Evolutionary conservation across 139 green algal species (phyloP), one percentile per base, ranked within the genome.

Genomic region (Dunaliella primolecta): DNA sequence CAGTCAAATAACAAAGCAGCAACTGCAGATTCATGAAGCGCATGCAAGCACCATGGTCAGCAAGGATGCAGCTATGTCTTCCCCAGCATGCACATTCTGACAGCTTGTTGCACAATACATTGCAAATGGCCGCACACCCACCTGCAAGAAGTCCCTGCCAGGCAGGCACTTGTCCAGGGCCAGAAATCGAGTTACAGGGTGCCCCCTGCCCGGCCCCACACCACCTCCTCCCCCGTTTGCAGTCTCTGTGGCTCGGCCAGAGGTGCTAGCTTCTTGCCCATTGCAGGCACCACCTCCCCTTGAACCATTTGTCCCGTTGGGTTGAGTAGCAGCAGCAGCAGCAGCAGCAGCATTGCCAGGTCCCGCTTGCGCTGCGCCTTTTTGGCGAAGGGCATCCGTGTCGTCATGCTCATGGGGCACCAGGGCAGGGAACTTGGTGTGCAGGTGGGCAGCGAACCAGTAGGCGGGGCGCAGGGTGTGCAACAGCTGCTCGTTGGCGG

Each of bases 121-220:
- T n/a, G n/a, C n/a, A n/a, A n/a, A n/a, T n/a, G n/a, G n/a, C n/a
- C n/a, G n/a, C n/a, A n/a, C n/a, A 80, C 75, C 1, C 36, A 97
- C 94, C 93, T 99, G 97, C 77, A 99, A 81, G 85, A 99, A 99
- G 81, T 96, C 89, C 30, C 96, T 79, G 1, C 91, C 87, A 0
- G 97, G 97, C 25, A 99, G 91, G 91, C 95, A 98, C 92, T 99
- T 99, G 92, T 99, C 97, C 36, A 99, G 89, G 0, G 97, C 94
- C 57, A 99, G 89, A 86, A 99, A 99, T 0, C 90, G 86, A 0
- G 95, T 98, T n/a, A 36, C 57, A 15, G 46, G 32, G 75, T 32
- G 71, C 46, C 84, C 30, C 29, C 64, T 64, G 46, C 56, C 32
- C n/a, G 29, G 36, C 32, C 27, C 78, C 1, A 25, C 57, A 55